These are phyloP conservation scores for Cladosporium sp. DNA, from an alignment of 2,329 filamentous ascomycete species.

Conservation along the genomic window DNA sequence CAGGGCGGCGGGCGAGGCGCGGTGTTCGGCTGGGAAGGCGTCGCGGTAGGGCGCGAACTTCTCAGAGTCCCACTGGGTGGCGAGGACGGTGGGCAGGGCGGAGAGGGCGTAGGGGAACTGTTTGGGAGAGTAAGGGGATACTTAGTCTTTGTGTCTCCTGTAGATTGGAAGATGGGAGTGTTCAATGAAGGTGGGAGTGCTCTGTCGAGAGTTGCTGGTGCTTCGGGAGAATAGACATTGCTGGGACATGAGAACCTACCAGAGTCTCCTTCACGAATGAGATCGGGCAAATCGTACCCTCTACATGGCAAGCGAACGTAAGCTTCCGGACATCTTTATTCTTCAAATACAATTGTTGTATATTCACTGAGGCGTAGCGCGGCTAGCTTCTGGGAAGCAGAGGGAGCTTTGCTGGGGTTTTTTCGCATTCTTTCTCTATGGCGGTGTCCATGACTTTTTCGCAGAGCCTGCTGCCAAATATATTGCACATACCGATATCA, in stretches of 20 bases:
- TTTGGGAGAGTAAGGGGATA: not conserved
- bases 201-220: no score
- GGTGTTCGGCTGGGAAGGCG: constrained; percentile 65
- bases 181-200: not conserved
- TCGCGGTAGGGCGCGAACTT: constrained; percentile 64
- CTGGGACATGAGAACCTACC: constrained; percentile 51
- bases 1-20: constrained; percentile 55
- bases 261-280: constrained; percentile 79
- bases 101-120: constrained; percentile 75
- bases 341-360: no score
- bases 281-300: constrained; percentile 79
- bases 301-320: constrained; percentile 40
- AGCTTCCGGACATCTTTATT: constrained; percentile 5
- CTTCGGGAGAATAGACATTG: not conserved
- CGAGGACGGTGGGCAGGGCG: constrained; percentile 60
- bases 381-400: not conserved
- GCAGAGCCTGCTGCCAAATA: not conserved
- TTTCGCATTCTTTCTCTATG: not conserved
- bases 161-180: not conserved
- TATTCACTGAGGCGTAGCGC: not conserved
- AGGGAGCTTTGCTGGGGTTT: not conserved
- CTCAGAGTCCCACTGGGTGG: constrained; percentile 62
- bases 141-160: not conserved
- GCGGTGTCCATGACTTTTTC: not conserved
- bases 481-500: constrained; percentile 33